Conservation (phyloP, 805 yeast species). For the Torulaspora quercuum region DNA sequence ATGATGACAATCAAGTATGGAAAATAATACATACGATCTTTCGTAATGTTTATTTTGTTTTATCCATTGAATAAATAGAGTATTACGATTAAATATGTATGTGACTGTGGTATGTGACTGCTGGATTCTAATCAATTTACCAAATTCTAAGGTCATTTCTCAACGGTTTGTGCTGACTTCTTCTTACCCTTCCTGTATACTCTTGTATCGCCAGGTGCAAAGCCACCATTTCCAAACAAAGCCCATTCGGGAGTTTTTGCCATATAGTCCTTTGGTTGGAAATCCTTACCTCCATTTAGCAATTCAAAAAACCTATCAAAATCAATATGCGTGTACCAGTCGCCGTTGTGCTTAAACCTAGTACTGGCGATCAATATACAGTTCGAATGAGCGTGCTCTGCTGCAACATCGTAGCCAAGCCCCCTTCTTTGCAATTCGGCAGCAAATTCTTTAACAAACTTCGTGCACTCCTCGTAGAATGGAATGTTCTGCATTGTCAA, state of each 20-base stretch:
- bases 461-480: constrained; percentile 83
- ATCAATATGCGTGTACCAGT: constrained; percentile 88
- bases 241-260: constrained; percentile 89
- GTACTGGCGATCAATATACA: constrained; percentile 80
- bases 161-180: constrained; percentile 36
- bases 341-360: constrained; percentile 63
- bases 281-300: constrained; percentile 58
- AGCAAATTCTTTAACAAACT: constrained; percentile 63
- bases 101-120: too few relatives aligned
- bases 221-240: constrained; percentile 86
- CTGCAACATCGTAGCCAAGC: constrained; percentile 75
- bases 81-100: too few relatives aligned
- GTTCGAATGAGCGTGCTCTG: constrained; percentile 94
- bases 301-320: constrained; percentile 72
- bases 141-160: neutral
- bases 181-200: constrained; percentile 55
- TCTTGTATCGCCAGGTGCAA: constrained; percentile 79
- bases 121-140: too few relatives aligned
- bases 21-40: too few relatives aligned
- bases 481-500: constrained; percentile 95
- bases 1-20: too few relatives aligned
- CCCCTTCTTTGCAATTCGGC: constrained; percentile 63
- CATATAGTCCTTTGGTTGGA: constrained; percentile 76
- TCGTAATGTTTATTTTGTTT: too few relatives aligned
- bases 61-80: too few relatives aligned